Percentiles rank a stretch among this genome's conserved stretches.
These are phyloP conservation scores for Aquanectria penicillioides DNA, from an alignment of 2,329 filamentous ascomycete species.

Conservation along the genomic window DNA sequence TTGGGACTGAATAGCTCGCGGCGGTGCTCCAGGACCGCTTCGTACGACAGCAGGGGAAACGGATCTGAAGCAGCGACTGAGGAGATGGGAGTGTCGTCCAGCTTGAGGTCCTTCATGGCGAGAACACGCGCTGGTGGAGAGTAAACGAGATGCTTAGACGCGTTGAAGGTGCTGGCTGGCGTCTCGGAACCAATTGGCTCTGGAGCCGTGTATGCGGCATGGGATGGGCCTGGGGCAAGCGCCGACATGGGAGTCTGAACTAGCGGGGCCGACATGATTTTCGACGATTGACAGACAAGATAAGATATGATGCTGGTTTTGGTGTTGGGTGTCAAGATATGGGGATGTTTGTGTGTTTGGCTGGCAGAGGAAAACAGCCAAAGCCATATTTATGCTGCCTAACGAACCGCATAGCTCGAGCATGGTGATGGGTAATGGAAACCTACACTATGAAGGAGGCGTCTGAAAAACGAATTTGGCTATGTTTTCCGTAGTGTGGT, in stretches of 20 bases:
- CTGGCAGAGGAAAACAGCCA: background rate
- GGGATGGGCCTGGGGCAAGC: background rate
- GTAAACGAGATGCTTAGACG: slow-evolving; percentile 63
- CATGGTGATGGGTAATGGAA: background rate
- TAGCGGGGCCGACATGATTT: background rate
- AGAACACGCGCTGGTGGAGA: slow-evolving; percentile 60
- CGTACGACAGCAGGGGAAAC: slow-evolving; percentile 70
- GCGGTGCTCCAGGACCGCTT: slow-evolving; percentile 71
- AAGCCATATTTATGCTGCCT: background rate
- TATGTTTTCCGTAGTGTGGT: background rate
- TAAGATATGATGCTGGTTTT: background rate
- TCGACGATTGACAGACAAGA: background rate
- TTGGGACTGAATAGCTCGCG: slow-evolving; percentile 67
- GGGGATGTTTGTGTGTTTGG: background rate
- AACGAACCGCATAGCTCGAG: background rate
- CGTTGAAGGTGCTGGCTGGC: background rate
- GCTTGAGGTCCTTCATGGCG: slow-evolving; percentile 71
- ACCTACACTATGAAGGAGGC: no score
- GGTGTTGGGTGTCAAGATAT: no score
- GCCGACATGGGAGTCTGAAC: background rate
- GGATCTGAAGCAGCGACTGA: slow-evolving; percentile 72
- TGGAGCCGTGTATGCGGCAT: background rate
- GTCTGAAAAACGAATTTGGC: background rate
- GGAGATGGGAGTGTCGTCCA: slow-evolving; percentile 67
- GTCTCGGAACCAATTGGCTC: no score